Evolutionary conservation across 768 basidiomycete species (phyloP), one percentile per base, ranked within the genome.

Genomic region (Xerocomellus dryophilus): DNA sequence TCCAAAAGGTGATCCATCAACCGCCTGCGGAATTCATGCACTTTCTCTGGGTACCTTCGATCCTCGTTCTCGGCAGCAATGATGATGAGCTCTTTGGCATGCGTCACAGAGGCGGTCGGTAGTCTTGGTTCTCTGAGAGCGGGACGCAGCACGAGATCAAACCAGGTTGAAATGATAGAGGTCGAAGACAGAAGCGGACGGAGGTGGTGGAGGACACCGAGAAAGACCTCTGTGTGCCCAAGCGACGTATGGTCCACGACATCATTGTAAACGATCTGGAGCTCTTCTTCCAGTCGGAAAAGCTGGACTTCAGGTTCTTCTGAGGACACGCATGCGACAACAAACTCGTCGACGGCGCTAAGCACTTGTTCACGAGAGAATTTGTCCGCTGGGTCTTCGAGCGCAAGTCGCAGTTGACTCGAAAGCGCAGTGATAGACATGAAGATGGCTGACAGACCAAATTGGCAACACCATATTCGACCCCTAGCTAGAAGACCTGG

Each of bases 131-230:
- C 85, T 44, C 88, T 84, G 50, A 93, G 75, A 27, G 89, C 86
- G 23, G 88, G 86, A 32, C 90, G 84, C 3, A 93, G 75, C 25
- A 88, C 77, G 32, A 88, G 78, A 66, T 93, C 89, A 67, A 90
- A 93, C 91, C 91, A 93, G 25, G 76, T 78, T 2, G 84, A 84
- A 52, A 90, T 85, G 50, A 91, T 74, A 23, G 86, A 87, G 7
- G 76, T 76, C 8, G 86, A 72, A 3, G 86, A 75, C 7, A 90
- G 72, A 27, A 88, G 74, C 12, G 84, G 79, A 10, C 75, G 74
- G 25, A 92, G 76, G 60, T 82, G 82, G 57, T 79, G 78, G 7
- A 92, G 76, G 17, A 88, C 77, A 23, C 79, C 76, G 11, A 93
- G 76, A 60, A 93, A 84, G 14, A 82, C 69, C 62, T 89, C 86